A percentile compares a stretch with the other conserved stretches of the same genome.
phyloP scores from a whole-genome alignment of 1,284 basidiomycete genomes.

The Mycosarcoma maydis region DNA sequence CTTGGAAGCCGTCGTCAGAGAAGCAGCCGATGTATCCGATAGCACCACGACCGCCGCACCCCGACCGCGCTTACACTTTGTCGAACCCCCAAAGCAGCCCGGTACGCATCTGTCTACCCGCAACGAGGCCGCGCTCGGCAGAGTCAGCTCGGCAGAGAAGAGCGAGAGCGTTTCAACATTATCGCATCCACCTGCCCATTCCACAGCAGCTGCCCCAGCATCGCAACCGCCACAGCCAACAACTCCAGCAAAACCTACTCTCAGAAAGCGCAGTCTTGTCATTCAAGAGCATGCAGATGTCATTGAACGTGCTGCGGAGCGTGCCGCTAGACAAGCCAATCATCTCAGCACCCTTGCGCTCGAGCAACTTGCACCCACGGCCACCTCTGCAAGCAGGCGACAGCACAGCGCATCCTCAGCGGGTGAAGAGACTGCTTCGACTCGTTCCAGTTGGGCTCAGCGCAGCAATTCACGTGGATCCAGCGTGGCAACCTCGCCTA shows the following conservation, averaged over 20 bases:
- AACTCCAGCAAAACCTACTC: slow-evolving; percentile 2
- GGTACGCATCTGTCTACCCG: slow-evolving; percentile 4
- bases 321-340: slow-evolving; percentile 29
- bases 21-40: slow-evolving; percentile 1
- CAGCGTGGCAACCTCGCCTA: slow-evolving; percentile 34
- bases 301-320: slow-evolving; percentile 42
- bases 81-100: slow-evolving; percentile 23
- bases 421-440: slow-evolving; percentile 44
- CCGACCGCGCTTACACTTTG: slow-evolving; percentile 35
- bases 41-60: not conserved
- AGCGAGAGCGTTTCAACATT: not conserved
- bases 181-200: not conserved
- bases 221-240: slow-evolving; percentile 1
- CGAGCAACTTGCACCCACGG: slow-evolving; percentile 17
- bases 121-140: not conserved
- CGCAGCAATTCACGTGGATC: slow-evolving; percentile 30
- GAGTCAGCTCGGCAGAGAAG: not conserved
- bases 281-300: slow-evolving; percentile 46
- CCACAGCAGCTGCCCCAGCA: not conserved
- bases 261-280: slow-evolving; percentile 43
- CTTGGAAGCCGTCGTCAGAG: not conserved
- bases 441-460: slow-evolving; percentile 37
- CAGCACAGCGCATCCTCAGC: slow-evolving; percentile 44
- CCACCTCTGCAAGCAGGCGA: slow-evolving; percentile 1
- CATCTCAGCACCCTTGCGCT: slow-evolving; percentile 14